These are phyloP conservation scores for Phytophthora boehmeriae DNA, from an alignment of 352 stramenopile genomes.

Conservation along the genomic window DNA sequence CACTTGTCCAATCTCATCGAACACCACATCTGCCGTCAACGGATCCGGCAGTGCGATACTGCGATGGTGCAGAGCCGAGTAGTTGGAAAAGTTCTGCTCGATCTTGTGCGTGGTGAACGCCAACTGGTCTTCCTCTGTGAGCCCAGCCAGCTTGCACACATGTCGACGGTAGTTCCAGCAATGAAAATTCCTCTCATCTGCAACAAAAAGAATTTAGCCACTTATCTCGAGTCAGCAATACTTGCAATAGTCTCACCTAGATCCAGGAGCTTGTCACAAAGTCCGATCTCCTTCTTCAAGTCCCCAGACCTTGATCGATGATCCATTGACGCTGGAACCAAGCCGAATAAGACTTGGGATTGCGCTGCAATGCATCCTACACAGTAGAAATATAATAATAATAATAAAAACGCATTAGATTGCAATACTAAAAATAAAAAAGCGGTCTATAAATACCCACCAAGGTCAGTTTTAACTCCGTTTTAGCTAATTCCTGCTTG, in stretches of 20 bases:
- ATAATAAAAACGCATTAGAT: not conserved
- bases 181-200: constrained; percentile 99
- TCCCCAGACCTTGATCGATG: constrained; percentile 72
- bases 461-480: constrained; percentile 89
- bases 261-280: constrained; percentile 78
- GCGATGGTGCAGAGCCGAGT: constrained; percentile 89
- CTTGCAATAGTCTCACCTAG: constrained; percentile 63
- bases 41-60: constrained; percentile 59
- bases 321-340: constrained; percentile 92
- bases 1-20: constrained; percentile 85
- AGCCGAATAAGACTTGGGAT: constrained; percentile 97
- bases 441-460: too few relatives aligned
- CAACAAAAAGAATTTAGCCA: constrained; percentile 56
- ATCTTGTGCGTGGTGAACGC: constrained; percentile 97
- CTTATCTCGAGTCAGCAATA: constrained; percentile 26
- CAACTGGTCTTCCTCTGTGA: constrained; percentile 80
- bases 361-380: constrained; percentile 93
- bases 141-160: constrained; percentile 61
- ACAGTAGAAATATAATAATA: not conserved
- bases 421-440: too few relatives aligned
- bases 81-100: constrained; percentile 98
- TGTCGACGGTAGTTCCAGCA: constrained; percentile 98
- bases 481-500: constrained; percentile 68
- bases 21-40: constrained; percentile 54
- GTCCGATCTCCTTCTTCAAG: constrained; percentile 72